Evolutionary conservation across 2,329 filamentous ascomycete species (phyloP).

Genomic region (Thielaviopsis punctulata): DNA sequence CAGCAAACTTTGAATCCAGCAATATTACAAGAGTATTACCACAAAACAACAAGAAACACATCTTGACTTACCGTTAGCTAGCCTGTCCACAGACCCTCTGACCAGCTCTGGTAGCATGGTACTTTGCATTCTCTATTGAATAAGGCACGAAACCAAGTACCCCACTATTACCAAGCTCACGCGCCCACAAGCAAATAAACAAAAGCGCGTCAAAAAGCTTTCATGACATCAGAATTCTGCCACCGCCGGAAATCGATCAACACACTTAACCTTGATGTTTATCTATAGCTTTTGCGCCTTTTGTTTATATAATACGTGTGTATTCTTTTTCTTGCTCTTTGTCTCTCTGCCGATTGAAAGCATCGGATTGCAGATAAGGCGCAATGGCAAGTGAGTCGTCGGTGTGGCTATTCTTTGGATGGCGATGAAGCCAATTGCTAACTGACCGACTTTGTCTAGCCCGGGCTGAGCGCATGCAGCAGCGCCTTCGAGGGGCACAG

Average conservation of each 20-base stretch:
- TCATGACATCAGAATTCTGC: neutral
- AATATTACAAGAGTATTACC: too few relatives aligned
- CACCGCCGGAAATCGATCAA: too few relatives aligned
- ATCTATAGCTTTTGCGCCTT: too few relatives aligned
- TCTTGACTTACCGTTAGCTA: too few relatives aligned
- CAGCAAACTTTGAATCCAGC: too few relatives aligned
- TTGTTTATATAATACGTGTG: too few relatives aligned
- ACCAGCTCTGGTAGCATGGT: neutral
- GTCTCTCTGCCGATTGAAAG: neutral
- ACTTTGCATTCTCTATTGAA: neutral
- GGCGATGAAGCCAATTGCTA: neutral
- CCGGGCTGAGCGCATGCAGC: slow-evolving; percentile 44
- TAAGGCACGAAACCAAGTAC: slow-evolving; percentile 1
- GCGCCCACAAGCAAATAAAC: slow-evolving; percentile 1
- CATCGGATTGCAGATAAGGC: neutral
- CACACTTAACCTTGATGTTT: too few relatives aligned
- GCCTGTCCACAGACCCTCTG: neutral
- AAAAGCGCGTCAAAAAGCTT: neutral
- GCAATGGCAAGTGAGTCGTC: slow-evolving; percentile 9
- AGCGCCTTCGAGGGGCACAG: slow-evolving; percentile 49
- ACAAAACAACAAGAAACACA: too few relatives aligned
- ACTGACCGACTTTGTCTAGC: slow-evolving; percentile 18
- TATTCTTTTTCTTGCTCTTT: too few relatives aligned
- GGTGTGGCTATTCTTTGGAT: too few relatives aligned
- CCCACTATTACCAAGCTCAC: neutral